Evolutionary conservation across 2,329 filamentous ascomycete species (phyloP).

Genomic region (Fusarium verticillioides): DNA sequence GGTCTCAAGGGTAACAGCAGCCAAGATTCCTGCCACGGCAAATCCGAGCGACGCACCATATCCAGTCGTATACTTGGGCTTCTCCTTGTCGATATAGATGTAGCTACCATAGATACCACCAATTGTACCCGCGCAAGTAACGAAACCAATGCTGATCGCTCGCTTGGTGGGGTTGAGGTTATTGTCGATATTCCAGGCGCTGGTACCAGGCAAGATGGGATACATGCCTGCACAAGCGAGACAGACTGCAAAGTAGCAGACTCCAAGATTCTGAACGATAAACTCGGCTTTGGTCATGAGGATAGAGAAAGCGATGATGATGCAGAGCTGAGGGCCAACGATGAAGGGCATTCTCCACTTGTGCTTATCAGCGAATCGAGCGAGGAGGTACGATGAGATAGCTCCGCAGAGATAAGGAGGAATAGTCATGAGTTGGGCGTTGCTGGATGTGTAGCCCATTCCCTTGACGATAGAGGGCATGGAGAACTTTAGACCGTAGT

Average conservation of each 20-base stretch:
- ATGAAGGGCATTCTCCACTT: conserved; percentile 52
- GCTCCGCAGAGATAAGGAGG: conserved; percentile 49
- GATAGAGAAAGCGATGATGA: conserved; percentile 46
- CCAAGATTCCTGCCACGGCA: conserved; percentile 21
- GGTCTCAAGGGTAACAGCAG: conserved; percentile 35
- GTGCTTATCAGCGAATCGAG: conserved; percentile 45
- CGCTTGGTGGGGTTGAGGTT: conserved; percentile 49
- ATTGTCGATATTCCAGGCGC: conserved; percentile 53
- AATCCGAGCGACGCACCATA: conserved; percentile 42
- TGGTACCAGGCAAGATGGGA: conserved; percentile 48
- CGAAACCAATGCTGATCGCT: conserved; percentile 50
- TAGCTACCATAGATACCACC: conserved; percentile 43
- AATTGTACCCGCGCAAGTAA: conserved; percentile 43
- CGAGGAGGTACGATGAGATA: conserved; percentile 39
- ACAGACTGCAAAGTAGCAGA: conserved; percentile 36
- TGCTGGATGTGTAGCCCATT: conserved; percentile 52
- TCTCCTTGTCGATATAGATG: conserved; percentile 40
- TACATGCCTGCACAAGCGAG: conserved; percentile 50
- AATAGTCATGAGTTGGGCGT: conserved; percentile 47
- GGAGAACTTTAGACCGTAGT: conserved; percentile 46
- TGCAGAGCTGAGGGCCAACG: conserved; percentile 42
- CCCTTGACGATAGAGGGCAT: conserved; percentile 53
- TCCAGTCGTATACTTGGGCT: conserved; percentile 43
- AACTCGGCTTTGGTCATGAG: conserved; percentile 34
- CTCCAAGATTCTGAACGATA: conserved; percentile 30